Evolutionary conservation across 1,284 basidiomycete species (phyloP).

Genomic region (Heliocybe sulcata): DNA sequence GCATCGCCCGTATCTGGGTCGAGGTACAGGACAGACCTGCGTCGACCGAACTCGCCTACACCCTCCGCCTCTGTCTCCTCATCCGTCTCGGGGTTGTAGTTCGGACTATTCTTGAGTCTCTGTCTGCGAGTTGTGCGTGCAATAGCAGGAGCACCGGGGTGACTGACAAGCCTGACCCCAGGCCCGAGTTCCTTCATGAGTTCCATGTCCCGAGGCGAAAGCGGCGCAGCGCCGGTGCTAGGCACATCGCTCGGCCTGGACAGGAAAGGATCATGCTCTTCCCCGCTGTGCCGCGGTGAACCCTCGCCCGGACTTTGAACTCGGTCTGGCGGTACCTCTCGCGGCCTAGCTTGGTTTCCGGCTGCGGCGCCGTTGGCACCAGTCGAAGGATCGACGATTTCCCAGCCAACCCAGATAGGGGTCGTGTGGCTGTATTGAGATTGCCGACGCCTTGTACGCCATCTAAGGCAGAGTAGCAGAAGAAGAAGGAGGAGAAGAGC

Average conservation of each 20-base stretch:
- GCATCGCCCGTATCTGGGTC: background rate
- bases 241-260: slow-evolving; percentile 20
- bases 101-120: too few species aligned
- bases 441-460: slow-evolving; percentile 33
- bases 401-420: slow-evolving; percentile 49
- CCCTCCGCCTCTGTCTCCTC: background rate
- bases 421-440: slow-evolving; percentile 18
- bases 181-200: background rate
- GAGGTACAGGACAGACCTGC: background rate
- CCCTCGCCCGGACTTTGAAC: slow-evolving; percentile 55
- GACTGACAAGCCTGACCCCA: background rate
- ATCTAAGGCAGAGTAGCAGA: slow-evolving; percentile 42
- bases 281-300: slow-evolving; percentile 57
- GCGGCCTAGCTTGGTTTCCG: background rate
- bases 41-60: background rate
- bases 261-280: slow-evolving; percentile 59
- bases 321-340: slow-evolving; percentile 15
- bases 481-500: slow-evolving; percentile 39
- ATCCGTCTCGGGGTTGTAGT: background rate
- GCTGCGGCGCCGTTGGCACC: background rate
- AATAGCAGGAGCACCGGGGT: background rate
- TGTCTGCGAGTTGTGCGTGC: background rate
- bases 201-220: slow-evolving; percentile 4
- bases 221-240: background rate
- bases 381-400: slow-evolving; percentile 28